These are phyloP conservation scores for Diplodia scrobiculata DNA, from an alignment of 2,329 filamentous ascomycete genomes.

Conservation along the genomic window DNA sequence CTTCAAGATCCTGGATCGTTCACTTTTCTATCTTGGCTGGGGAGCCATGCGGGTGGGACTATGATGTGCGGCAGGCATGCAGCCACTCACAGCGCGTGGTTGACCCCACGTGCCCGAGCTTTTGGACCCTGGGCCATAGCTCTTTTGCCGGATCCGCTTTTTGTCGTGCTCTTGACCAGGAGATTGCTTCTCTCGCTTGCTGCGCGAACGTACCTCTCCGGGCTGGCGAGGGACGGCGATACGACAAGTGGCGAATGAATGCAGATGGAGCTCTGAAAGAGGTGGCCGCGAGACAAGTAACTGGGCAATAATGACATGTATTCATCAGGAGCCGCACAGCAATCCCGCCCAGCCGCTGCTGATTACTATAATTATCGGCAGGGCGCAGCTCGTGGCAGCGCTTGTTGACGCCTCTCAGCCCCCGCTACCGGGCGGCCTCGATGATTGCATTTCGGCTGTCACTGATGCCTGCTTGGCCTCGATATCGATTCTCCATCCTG, in stretches of 20 bases:
- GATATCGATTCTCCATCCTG: background rate
- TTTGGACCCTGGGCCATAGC: background rate
- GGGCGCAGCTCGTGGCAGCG: background rate
- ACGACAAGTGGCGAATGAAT: background rate
- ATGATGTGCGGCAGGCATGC: conserved; percentile 1
- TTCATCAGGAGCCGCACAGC: background rate
- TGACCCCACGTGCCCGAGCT: conserved; percentile 10
- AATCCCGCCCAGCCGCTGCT: background rate
- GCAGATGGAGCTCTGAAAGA: background rate
- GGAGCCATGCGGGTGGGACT: background rate
- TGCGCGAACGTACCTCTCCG: background rate
- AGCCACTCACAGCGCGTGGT: background rate
- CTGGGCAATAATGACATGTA: background rate
- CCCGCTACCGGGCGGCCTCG: background rate
- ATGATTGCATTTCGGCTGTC: background rate
- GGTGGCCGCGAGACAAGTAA: too few relatives aligned
- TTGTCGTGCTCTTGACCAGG: background rate
- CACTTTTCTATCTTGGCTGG: background rate
- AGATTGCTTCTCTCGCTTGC: background rate
- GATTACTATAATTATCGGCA: background rate
- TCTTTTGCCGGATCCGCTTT: background rate
- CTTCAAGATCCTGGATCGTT: background rate
- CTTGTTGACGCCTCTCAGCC: background rate
- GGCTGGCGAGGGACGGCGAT: too few relatives aligned
- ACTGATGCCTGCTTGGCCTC: conserved; percentile 9